A percentile compares a stretch with the other conserved stretches of the same genome.
Conservation (phyloP, 352 stramenopile species). For the Phytophthora melonis region DNA sequence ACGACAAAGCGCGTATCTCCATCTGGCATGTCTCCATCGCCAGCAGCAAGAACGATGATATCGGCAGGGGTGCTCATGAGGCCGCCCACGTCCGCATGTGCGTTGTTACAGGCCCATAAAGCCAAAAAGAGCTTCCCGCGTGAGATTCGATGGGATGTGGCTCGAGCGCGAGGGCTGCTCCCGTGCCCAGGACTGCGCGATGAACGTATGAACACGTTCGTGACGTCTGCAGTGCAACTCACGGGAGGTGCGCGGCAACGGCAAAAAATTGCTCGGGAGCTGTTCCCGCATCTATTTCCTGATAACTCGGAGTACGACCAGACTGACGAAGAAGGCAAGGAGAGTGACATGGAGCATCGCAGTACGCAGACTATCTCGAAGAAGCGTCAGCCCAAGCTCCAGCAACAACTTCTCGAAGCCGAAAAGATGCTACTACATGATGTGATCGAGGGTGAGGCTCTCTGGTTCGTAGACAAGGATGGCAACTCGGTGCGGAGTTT, state of each 20-base stretch:
- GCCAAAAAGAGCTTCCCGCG: constrained; percentile 61
- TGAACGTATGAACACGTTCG: constrained; percentile 62
- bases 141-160: constrained; percentile 67
- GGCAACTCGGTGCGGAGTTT: constrained; percentile 74
- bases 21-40: not conserved
- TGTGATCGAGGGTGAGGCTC: constrained; percentile 70
- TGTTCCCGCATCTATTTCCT: constrained; percentile 73
- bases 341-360: constrained; percentile 8
- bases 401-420: constrained; percentile 52
- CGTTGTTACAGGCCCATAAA: constrained; percentile 32
- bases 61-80: constrained; percentile 21
- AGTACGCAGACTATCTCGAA: constrained; percentile 1
- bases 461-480: constrained; percentile 88
- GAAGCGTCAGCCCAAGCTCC: constrained; percentile 37
- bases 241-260: constrained; percentile 71
- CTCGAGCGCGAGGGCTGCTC: constrained; percentile 45
- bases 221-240: constrained; percentile 63
- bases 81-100: constrained; percentile 19
- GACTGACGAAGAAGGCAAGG: constrained; percentile 16
- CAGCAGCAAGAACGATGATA: constrained; percentile 9
- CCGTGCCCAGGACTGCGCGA: constrained; percentile 77
- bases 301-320: constrained; percentile 27
- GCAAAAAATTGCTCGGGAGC: constrained; percentile 72
- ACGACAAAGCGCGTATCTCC: constrained; percentile 31
- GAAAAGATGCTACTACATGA: constrained; percentile 80